Percentiles rank a stretch among this genome's conserved stretches.
phyloP scores from a whole-genome alignment of 2,329 filamentous ascomycete genomes.

The Aspergillus fischeri region DNA sequence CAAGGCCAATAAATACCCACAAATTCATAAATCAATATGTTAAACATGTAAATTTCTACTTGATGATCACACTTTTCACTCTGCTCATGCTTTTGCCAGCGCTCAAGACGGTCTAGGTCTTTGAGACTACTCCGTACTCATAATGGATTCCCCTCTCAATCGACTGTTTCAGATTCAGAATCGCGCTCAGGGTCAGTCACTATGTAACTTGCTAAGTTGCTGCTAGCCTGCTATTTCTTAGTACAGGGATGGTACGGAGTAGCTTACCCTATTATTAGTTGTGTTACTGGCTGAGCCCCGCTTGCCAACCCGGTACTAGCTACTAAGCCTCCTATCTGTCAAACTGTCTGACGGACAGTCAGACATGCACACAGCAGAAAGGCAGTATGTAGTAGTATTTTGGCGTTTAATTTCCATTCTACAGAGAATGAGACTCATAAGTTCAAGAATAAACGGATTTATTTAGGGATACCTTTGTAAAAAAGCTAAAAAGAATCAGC shows the following conservation, averaged over 20 bases:
- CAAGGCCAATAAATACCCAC: neutral
- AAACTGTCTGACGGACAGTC: neutral
- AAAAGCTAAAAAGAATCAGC: neutral
- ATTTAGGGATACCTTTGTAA: neutral
- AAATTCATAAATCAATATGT: neutral
- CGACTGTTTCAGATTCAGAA: neutral
- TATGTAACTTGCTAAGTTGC: neutral
- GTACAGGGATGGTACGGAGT: neutral
- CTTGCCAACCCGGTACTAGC: constrained; percentile 15
- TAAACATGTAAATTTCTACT: neutral
- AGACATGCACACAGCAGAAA: neutral
- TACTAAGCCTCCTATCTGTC: constrained; percentile 8
- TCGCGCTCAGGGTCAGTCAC: neutral
- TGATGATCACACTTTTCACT: neutral
- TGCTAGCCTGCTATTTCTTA: neutral
- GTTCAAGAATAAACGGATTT: neutral
- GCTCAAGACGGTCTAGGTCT: neutral
- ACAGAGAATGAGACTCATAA: neutral
- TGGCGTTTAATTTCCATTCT: neutral
- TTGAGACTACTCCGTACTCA: neutral
- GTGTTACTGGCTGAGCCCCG: constrained; percentile 6
- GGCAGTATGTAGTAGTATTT: neutral
- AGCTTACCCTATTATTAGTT: neutral
- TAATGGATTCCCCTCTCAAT: neutral
- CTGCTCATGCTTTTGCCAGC: neutral